These are phyloP conservation scores for Camptophora hylomeconis DNA, from an alignment of 2,329 filamentous ascomycete species.

Conservation along the genomic window DNA sequence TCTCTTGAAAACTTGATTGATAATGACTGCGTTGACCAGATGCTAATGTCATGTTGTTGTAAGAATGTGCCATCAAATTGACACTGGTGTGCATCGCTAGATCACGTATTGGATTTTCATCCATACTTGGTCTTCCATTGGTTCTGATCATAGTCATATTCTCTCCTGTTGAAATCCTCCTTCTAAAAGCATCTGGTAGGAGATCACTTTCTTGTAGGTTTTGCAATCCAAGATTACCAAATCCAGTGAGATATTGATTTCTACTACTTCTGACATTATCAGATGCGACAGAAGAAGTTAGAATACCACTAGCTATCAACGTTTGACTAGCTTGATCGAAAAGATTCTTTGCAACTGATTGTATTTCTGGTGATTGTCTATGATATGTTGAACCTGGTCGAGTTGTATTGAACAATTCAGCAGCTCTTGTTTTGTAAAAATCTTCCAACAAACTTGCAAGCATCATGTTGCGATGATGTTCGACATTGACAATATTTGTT, in stretches of 20 bases:
- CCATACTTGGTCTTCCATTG: conserved; percentile 2
- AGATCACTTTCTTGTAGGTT: conserved; percentile 24
- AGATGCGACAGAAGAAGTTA: conserved; percentile 26
- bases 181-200: conserved; percentile 1
- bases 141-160: conserved; percentile 1
- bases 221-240: conserved; percentile 27
- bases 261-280: conserved; percentile 25
- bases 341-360: conserved; percentile 28
- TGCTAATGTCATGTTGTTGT: conserved; percentile 15
- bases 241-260: conserved; percentile 30
- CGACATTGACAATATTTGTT: conserved; percentile 5
- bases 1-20: conserved; percentile 37
- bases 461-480: conserved; percentile 22
- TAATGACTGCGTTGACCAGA: conserved; percentile 28
- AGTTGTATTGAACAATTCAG: conserved; percentile 29
- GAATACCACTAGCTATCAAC: conserved; percentile 27
- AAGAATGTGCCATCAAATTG: conserved; percentile 4
- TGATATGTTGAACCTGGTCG: conserved; percentile 25
- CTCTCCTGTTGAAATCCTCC: conserved; percentile 11
- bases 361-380: conserved; percentile 29
- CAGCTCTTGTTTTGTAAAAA: conserved; percentile 30
- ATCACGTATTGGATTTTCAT: too few relatives aligned
- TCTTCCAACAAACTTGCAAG: conserved; percentile 32
- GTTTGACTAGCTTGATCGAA: conserved; percentile 31
- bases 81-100: background rate